These are phyloP conservation scores for Mortierella sp. DNA, from an alignment of 371 early-diverging fungal species.

Conservation along the genomic window DNA sequence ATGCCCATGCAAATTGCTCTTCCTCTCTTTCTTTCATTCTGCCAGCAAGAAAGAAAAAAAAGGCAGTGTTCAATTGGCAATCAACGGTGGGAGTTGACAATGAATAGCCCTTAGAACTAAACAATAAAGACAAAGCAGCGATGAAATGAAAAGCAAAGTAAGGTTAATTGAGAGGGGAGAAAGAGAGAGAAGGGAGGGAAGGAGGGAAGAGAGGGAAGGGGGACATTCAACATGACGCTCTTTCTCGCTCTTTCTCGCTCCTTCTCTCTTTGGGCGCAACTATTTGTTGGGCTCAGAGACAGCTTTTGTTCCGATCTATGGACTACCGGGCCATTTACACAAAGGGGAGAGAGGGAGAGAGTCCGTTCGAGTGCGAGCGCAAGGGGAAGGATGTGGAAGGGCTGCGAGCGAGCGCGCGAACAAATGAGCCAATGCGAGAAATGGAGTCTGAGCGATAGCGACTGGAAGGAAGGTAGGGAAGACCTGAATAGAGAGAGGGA, in stretches of 20 bases:
- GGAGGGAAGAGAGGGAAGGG: background rate
- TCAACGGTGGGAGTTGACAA: background rate
- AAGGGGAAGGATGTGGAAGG: background rate
- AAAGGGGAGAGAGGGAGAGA: background rate
- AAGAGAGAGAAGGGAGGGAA: background rate
- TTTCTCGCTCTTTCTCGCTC: too few relatives aligned
- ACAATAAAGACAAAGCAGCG: background rate
- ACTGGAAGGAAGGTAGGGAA: background rate
- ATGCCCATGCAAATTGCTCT: background rate
- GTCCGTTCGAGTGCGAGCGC: slow-evolving; percentile 2
- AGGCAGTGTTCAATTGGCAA: background rate
- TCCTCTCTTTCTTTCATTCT: background rate
- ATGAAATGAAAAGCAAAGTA: background rate
- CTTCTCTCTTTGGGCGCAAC: background rate
- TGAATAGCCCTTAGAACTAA: background rate
- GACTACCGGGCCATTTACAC: background rate
- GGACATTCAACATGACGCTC: background rate
- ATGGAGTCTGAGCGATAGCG: background rate
- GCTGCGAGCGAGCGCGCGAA: background rate
- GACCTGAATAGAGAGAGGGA: background rate
- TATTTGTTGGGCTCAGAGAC: slow-evolving; percentile 7
- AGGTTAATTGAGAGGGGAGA: background rate
- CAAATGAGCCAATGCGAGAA: background rate
- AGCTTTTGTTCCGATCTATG: background rate
- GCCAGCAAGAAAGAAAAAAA: too few relatives aligned